Evolutionary conservation across 257 asterid genomes (phyloP).

Genomic region (Haberlea rhodopensis): DNA sequence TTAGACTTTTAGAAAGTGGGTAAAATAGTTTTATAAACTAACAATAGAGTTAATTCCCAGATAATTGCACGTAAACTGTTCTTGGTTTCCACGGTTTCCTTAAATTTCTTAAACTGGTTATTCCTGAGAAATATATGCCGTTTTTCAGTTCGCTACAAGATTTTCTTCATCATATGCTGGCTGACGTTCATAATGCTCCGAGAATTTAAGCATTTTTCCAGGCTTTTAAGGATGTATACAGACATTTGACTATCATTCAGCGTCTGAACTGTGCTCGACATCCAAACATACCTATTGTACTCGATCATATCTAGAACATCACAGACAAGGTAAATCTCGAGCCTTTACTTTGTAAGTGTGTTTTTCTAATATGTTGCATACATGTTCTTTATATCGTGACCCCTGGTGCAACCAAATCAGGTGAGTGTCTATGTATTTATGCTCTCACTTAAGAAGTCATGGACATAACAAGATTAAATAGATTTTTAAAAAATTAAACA

Average conservation of each 20-base stretch:
- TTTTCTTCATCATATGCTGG: no score
- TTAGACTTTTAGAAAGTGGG: background rate
- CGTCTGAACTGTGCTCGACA: conserved; percentile 50
- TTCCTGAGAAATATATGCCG: background rate
- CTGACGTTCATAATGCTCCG: conserved; percentile 1
- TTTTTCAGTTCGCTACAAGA: no score
- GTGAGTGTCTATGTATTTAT: no score
- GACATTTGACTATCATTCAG: conserved; percentile 48
- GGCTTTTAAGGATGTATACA: conserved; percentile 50
- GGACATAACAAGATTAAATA: no score
- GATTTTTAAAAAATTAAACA: no score
- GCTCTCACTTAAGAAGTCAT: no score
- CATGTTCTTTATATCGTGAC: no score
- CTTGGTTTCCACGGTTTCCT: background rate
- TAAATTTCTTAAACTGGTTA: background rate
- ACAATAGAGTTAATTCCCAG: background rate
- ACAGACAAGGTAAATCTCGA: conserved; percentile 41
- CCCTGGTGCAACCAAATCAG: no score
- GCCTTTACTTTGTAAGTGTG: background rate
- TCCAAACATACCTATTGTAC: conserved; percentile 52
- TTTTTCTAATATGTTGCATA: background rate
- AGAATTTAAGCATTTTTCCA: conserved; percentile 15
- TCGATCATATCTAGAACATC: conserved; percentile 49
- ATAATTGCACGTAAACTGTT: background rate
- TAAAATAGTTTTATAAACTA: no score